Evolutionary conservation across 2,329 filamentous ascomycete species (phyloP), one percentile per base, ranked within the genome.

Genomic region (Aspergillus niger): DNA sequence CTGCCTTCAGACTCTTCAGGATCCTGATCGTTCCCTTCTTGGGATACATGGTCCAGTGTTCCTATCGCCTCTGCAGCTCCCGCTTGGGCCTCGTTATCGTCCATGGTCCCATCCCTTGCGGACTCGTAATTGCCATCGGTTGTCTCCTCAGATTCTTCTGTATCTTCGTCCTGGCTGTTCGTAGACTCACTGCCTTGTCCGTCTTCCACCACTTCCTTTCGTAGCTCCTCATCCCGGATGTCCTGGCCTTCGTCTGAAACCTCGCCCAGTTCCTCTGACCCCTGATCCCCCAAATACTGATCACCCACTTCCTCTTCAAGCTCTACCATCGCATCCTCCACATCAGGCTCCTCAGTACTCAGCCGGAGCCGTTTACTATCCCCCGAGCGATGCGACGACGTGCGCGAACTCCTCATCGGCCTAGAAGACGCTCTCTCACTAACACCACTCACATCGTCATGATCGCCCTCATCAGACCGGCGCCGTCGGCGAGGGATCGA

Each of bases 401-500:
- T n/a, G 15, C 22, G 44, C 4, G 22, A 26, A 7, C 22, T 13
- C 22, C 63, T 63, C 7, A 60, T 63, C 8, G 61, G 54, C 13
- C 28, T 52, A 11, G 68, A 62, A 17, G 67, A 53, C 36, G 57
- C 36, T 36, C 32, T 36, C 32, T 36, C 32, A 36, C 32, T 13
- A 8, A 63, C 64, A 22, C 69, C 67, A 22, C 26, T 8, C n/a
- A 10, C 13, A 30, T 62, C 64, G 3, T 73, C 70, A 15, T 70
- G 69, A 22, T 75, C 70, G 5, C 67, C 20, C 1, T 36, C 32
- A 36, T 69, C 70, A 15, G 60, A 58, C 17, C 67, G 69, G 48
- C 65, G 67, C 54, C 76, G 73, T 54, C 74, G 74, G 44, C 65
- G 69, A 26, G 73, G 67, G 13, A 69, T 51, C 32, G 65, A 65